Evolutionary conservation across 2,329 filamentous ascomycete species (phyloP), one percentile per base, ranked within the genome.

Genomic region (Botrytis squamosa): DNA sequence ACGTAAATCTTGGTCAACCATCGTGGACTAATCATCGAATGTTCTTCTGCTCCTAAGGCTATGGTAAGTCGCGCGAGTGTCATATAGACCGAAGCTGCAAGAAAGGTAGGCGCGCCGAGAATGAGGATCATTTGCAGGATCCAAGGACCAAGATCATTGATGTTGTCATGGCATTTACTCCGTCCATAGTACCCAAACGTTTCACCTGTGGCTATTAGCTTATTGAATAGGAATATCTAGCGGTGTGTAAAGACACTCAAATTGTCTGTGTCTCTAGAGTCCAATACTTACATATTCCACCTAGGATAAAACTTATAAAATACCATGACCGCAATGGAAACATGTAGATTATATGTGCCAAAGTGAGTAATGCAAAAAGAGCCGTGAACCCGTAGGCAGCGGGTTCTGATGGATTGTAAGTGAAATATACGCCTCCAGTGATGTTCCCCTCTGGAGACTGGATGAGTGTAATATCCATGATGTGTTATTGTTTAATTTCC

Each of bases 1-100:
- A 88, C 85, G 73, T 88, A 88, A 36, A 87, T 79, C 74, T 85
- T 86, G 25, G 86, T 87, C 14, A 87, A 78, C 83, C 84, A 86
- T 5, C 72, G 82, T 1, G 82, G 80, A 1, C 81, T 77, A 62
- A 88, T 82, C 33, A 86, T 74, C 0, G 85, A 84, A 76, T 83
- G 81, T 0, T 80, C 73, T n/a, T 83, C 81, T 3, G 83, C 85
- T 33, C 85, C 77, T 10, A 83, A 78, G 12, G 82, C 78, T 0
- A 76, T 73, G 29, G 84, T 82, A 22, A 85, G 75, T 1, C 84
- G 81, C 0, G 82, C 84, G 25, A 86, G 82, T 16, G 82, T 80
- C 84, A 86, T 86, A 79, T 86, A 86, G 55, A 86, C 83, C 0
- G 82, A 82, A 0, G 84, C 85, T 3, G 84, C 84, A 72, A 83